Base-by-base conservation (phyloP, 192 early-diverging fungal genomes). In the Coemansia sp. region DNA sequence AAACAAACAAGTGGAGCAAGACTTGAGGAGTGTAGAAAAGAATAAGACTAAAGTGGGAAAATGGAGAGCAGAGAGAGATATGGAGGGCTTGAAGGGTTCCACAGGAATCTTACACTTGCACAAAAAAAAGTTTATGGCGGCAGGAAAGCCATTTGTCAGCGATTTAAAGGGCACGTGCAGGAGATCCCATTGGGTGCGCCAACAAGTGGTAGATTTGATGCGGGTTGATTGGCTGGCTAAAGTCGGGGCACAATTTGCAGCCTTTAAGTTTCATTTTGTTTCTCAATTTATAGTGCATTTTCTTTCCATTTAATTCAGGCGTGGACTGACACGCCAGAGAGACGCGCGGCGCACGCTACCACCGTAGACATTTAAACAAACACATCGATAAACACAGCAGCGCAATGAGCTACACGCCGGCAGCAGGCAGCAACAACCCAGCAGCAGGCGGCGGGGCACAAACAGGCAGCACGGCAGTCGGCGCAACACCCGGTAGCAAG, bases 391-490 rank as follows among this genome's bases (percentile, higher is more conserved):
- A n/a, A n/a, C n/a, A n/a, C n/a, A n/a, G n/a, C n/a, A n/a, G n/a
- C n/a, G 22, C 34, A 59, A 68, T 68, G 66, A 68, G 66, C 54
- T 47, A 59, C 9, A 68, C 66, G 25, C 66, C 65, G 27, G 57
- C 49, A 22, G 48, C 24, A 30, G 30, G 43, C 17, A 48, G 21
- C 49, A 33, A 24, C 39, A 38, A 4, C 19, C 27, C 27, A 30
- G 27, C 27, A n/a, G n/a, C n/a, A n/a, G n/a, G n/a, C n/a, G n/a
- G n/a, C 43, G 10, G 23, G 50, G 34, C 51, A 30, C 39, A 7
- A 4, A 24, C 49, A 23, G 38, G 44, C 47, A 37, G 27, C 49
- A 53, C 17, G 9, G 10, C 44, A 7, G 18, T 15, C 18, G 44
- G 46, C 21, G 46, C 46, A 1, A 18, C 39, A 27, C 56, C 30